Base-by-base conservation (phyloP, 2,329 filamentous ascomycete genomes). In the Akanthomyces dipterigenus region DNA sequence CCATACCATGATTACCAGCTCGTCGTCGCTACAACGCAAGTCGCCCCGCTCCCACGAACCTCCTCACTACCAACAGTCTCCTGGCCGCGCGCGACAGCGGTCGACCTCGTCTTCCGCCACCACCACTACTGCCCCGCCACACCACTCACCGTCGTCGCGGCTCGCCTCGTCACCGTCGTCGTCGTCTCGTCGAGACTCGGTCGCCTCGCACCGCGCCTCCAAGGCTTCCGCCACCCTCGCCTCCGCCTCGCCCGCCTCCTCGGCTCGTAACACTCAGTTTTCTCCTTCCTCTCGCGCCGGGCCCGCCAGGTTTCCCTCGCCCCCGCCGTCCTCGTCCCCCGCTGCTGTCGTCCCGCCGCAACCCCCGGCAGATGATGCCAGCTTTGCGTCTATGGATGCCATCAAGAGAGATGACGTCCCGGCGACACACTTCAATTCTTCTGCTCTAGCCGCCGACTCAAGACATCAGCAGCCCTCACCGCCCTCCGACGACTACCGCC, bases 1-100 rank as follows among this genome's bases (percentile, higher is more conserved):
- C 76, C 84, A 86, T 79, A 85, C 81, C 77, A 89, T 87, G 81
- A 88, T 91, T 78, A 75, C 77, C 63, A 74, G 76, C 61, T 58
- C 61, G 1, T 73, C 80, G 49, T 76, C 76, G 55, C 68, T 79
- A 65, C 74, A 73, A 65, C 78, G 56, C 56, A 59, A 77, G 65
- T 77, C 77, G 65, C 79, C 80, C 65, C 78, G 79, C 66, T 77
- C 77, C 65, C 77, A 77, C 70, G 49, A 36, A 62, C 68, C 66
- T 62, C 66, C 49, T 66, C 68, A 42, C 63, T 65, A 66, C 49
- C 69, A 69, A 63, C 68, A 67, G 65, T 72, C 62, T 64, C 69
- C 62, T 67, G 72, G 62, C 66, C 70, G 61, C 66, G 71, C 64
- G 59, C 70, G 67, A 31, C 59, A 40, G 53, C 55, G 43, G 24